Percentiles rank a stretch among this genome's conserved stretches.
Evolutionary conservation across 805 yeast genomes (phyloP).

Genomic region (Candida ascalaphidarum): DNA sequence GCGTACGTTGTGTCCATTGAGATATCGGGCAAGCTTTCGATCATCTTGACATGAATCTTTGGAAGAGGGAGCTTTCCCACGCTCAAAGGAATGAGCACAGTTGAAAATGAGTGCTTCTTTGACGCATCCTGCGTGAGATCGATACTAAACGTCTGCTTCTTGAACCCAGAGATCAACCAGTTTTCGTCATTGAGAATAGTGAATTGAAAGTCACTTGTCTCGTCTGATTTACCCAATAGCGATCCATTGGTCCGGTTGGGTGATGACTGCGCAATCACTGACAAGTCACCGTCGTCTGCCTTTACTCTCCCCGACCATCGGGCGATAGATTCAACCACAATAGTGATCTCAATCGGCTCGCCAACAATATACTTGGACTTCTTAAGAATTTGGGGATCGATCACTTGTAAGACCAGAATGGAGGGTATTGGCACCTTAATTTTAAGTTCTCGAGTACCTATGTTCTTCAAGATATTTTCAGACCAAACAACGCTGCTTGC

Average conservation of each 20-base stretch:
- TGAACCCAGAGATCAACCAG: slow-evolving; percentile 78
- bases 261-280: slow-evolving; percentile 17
- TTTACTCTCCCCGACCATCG: slow-evolving; percentile 29
- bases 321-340: slow-evolving; percentile 36
- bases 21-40: slow-evolving; percentile 14
- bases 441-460: slow-evolving; percentile 18
- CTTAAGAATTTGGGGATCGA: slow-evolving; percentile 35
- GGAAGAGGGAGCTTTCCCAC: slow-evolving; percentile 72
- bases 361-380: slow-evolving; percentile 50
- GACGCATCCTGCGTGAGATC: too few species aligned
- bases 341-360: slow-evolving; percentile 42
- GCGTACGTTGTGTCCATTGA: slow-evolving; percentile 54
- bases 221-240: slow-evolving; percentile 6
- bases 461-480: too few species aligned
- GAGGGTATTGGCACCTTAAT: slow-evolving; percentile 59
- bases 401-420: slow-evolving; percentile 51
- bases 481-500: too few species aligned
- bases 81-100: slow-evolving; percentile 64
- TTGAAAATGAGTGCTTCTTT: slow-evolving; percentile 14
- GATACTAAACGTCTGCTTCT: slow-evolving; percentile 41
- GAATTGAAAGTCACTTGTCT: slow-evolving; percentile 28
- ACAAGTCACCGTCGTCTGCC: slow-evolving; percentile 4
- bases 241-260: slow-evolving; percentile 3
- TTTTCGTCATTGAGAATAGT: slow-evolving; percentile 50
- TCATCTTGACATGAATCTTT: slow-evolving; percentile 33